Evolutionary conservation across 225 moss, liverwort and hornwort genomes (phyloP), one percentile per base, ranked within the genome.

Genomic region (Takakia lepidozioides): DNA sequence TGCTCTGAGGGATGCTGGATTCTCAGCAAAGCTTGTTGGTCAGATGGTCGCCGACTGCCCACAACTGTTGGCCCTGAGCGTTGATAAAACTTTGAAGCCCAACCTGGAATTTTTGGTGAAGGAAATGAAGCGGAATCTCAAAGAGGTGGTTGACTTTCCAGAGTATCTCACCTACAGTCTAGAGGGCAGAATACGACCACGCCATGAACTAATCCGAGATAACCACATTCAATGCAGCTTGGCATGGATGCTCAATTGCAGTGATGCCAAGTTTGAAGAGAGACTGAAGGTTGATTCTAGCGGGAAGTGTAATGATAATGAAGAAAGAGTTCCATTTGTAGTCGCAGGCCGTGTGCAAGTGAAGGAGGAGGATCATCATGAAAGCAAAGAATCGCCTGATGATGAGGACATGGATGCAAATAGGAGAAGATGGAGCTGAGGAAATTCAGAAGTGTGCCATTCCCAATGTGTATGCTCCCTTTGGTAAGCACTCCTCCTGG

Each of bases 221-320:
- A 75, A 76, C 63, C 68, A 62, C 27, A 64, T 78, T 10, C 51
- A 73, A 17, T 81, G 81, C 61, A 86, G 90, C 75, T 73, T 91
- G 80, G 62, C 68, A 1, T 91, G 90, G 90, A 83, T 91, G 51
- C 73, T 91, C 41, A 81, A 78, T 45, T 91, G 90, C 52, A 60
- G 72, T 45, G 81, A 86, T 34, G 60, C 64, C 4, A 78, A 70
- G 39, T 91, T 91, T 37, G 45, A 73, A 42, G 72, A 81, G 43
- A 65, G 78, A 28, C 27, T 91, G n/a, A n/a, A n/a, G n/a, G n/a
- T n/a, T n/a, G n/a, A n/a, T n/a, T n/a, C n/a, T n/a, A n/a, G n/a
- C n/a, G n/a, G n/a, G n/a, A n/a, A n/a, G n/a, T n/a, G n/a, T n/a
- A n/a, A n/a, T n/a, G n/a, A n/a, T n/a, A n/a, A n/a, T n/a, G n/a